Evolutionary conservation across 2,329 filamentous ascomycete genomes (phyloP), one percentile per base, ranked within the genome.

Genomic region (Cladosporium sphaerospermum): DNA sequence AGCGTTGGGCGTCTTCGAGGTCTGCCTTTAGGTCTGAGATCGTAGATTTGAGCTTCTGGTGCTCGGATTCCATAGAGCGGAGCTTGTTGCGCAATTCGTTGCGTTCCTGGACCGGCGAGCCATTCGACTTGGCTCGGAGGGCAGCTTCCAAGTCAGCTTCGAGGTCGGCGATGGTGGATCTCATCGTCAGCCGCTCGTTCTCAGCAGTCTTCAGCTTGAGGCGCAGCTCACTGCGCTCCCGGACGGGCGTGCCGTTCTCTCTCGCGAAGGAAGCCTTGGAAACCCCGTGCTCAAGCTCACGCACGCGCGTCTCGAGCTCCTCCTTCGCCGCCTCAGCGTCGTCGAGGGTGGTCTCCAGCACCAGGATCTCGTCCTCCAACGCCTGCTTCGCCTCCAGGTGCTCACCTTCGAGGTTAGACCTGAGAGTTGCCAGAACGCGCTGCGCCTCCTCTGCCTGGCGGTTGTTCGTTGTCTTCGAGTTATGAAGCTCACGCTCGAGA

Each of bases 291-390:
- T 70, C 65, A 3, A 72, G 61, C 18, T 61, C 72, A 9, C 73
- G 71, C 4, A 80, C 75, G 54, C 80, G 79, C 49, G 81, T 74
- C 61, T 88, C 80, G 1, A 86, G 70, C 40, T 81, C 73, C 7
- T 77, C 74, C 61, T 83, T 85, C 56, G 75, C 73, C 13, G 69
- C 66, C 18, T 69, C 62, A 1, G 68, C 64, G 14, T 74, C 71
- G 32, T 76, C 74, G 7, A 70, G 64, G 31, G 67, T 68, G 28
- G 70, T 67, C 53, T 75, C 72, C 1, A 77, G 61, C 5, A 77
- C 71, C 33, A 74, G 65, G 14, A 80, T 75, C 54, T 80, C 79
- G 32, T 83, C 78, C 61, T 84, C 78, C 9, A 84, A 67, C 31
- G 78, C 75, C 45, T 79, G 69, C 55, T 65, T 64, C 28, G 63